phyloP scores from a whole-genome alignment of 2,329 filamentous ascomycete species.

The Verticillium alfalfae region DNA sequence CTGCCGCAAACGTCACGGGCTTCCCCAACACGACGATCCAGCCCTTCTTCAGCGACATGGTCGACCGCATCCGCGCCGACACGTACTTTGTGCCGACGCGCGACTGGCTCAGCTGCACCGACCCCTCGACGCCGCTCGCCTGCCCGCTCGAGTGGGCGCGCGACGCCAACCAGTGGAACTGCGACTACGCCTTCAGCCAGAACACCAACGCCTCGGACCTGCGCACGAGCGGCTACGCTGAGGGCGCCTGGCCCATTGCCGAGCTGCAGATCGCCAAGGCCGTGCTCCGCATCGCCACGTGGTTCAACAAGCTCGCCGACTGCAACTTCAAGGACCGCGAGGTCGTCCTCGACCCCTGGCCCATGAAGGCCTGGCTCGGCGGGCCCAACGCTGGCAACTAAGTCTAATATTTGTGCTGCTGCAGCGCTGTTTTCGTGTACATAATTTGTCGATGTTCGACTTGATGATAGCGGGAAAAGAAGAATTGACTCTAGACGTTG shows the following conservation, averaged over 20 bases:
- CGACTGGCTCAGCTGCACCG: neutral
- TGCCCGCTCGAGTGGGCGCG: conserved; percentile 3
- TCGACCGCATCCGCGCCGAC: neutral
- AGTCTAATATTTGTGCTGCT: no score
- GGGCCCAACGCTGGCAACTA: conserved; percentile 1
- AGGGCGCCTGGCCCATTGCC: conserved; percentile 2
- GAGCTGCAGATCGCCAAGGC: conserved; percentile 4
- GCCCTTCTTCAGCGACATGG: conserved; percentile 2
- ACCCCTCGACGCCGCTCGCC: neutral
- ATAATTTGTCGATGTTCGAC: neutral
- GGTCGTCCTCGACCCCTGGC: neutral
- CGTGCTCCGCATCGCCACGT: conserved; percentile 1
- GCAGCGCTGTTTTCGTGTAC: neutral
- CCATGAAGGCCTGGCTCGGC: neutral
- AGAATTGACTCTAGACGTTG: neutral
- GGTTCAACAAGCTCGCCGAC: conserved; percentile 2
- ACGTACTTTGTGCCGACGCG: neutral
- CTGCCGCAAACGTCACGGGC: neutral
- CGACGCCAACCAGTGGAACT: conserved; percentile 4
- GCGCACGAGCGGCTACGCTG: conserved; percentile 2
- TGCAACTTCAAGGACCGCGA: conserved; percentile 1
- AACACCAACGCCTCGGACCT: neutral
- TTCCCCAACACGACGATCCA: neutral
- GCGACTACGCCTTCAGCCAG: conserved; percentile 4
- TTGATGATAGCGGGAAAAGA: neutral